Evolutionary conservation across 2,329 filamentous ascomycete genomes (phyloP).

Genomic region (Aspergillus viridinutans): DNA sequence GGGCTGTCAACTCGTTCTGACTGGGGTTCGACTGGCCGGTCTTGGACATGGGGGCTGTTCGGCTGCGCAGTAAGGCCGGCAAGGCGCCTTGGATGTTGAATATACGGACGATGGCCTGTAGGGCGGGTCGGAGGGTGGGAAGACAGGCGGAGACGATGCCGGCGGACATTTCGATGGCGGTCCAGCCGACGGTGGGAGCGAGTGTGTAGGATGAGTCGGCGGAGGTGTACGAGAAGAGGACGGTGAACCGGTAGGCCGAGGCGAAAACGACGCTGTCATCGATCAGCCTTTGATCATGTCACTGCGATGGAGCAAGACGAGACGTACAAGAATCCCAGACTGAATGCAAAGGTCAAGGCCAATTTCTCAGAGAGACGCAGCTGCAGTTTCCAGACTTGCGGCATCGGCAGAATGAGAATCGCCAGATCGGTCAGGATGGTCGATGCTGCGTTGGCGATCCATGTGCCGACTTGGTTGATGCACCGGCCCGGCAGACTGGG

Average conservation of each 20-base stretch:
- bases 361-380: slow-evolving; percentile 18
- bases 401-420: slow-evolving; percentile 23
- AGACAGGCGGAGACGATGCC: slow-evolving; percentile 27
- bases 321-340: slow-evolving; percentile 23
- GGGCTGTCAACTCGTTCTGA: not conserved
- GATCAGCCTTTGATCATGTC: not conserved
- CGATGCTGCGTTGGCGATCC: slow-evolving; percentile 22
- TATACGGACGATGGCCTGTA: slow-evolving; percentile 15
- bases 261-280: slow-evolving; percentile 22
- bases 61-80: slow-evolving; percentile 11
- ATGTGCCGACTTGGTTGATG: slow-evolving; percentile 26
- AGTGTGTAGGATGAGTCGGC: slow-evolving; percentile 24
- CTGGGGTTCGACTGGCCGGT: slow-evolving; percentile 1
- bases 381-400: slow-evolving; percentile 27
- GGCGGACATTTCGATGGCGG: slow-evolving; percentile 27
- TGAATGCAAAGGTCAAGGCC: slow-evolving; percentile 19
- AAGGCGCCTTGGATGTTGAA: slow-evolving; percentile 14
- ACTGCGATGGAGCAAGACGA: not conserved
- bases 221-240: slow-evolving; percentile 22
- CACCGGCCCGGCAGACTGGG: slow-evolving; percentile 21
- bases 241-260: slow-evolving; percentile 23
- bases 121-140: slow-evolving; percentile 22
- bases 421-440: slow-evolving; percentile 23
- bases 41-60: slow-evolving; percentile 3
- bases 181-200: slow-evolving; percentile 26